Evolutionary conservation across 1,139 yeast genomes (phyloP), one percentile per base, ranked within the genome.

Genomic region (Hemisphaericaspora xylofermentans): DNA sequence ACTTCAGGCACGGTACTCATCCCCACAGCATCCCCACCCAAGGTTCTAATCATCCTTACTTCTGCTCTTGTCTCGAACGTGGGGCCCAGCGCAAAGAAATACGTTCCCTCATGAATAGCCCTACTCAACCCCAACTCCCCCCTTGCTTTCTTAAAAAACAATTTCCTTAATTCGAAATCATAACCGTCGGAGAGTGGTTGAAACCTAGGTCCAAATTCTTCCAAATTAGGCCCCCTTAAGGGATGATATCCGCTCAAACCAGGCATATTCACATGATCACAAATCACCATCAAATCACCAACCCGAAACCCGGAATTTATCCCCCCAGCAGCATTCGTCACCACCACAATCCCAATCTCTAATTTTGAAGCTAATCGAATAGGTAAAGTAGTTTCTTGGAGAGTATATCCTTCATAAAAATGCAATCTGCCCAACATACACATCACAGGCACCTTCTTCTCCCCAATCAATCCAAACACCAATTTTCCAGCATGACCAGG

Each of bases 1-100:
- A 88, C 95, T 62, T 93, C 98, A 0, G 98, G 97, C 27, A 91
- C 97, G 0, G 98, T 93, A 44, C 96, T 86, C 98, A 93, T 93
- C 3, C 98, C 98, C 5, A 91, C 98, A 0, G 95, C 88, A 63
- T 93, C 97, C 36, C 89, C 97, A 6, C 98, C 98, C 35, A 86
- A 53, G 9, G 70, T 53, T 47, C 80, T 66, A 36, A 91, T 70
- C 74, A 83, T 74, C 45, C 96, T 72, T n/a, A 85, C 85, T 63
- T 93, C 98, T 0, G 98, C 96, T 52, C 97, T 74, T 6, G 91
- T 79, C 65, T 93, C 98, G 60, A 84, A 93, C 1, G 97, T 88
- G 2, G 98, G 98, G 0, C 98, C 98, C 3, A 94, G 80, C 4
- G 85, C 96, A 61, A 78, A 91, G 37, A 79, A 79, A 56, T 93